Base-by-base conservation (phyloP, 371 early-diverging fungal species). In the Rhizopus delemar region DNA sequence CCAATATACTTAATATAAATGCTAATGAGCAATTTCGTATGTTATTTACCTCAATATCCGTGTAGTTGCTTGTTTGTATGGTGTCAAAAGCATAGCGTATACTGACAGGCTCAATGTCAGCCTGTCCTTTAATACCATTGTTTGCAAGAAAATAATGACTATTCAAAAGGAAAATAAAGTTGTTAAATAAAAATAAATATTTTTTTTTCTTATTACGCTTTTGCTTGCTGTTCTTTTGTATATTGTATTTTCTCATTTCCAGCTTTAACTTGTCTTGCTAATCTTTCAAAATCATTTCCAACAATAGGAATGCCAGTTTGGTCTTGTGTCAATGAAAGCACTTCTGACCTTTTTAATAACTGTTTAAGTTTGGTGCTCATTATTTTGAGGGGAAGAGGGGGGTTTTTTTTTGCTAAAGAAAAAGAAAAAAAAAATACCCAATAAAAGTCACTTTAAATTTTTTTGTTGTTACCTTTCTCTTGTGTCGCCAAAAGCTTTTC, bases 121-220 rank as follows among this genome's bases (percentile, higher is more conserved):
- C 36, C 29, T 71, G 68, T 8, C 71, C 69, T 53, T 76, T 62
- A 16, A 76, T 73, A 3, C 77, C 75, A 31, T 60, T 69, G 29
- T 69, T 68, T 16, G 77, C 70, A 32, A 80, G 53, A 33, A 80
- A 76, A 41, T 80, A 73, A 52, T 76, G 75, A 5, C 80, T 80
- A 68, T 35, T 0, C 15, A 29, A 9, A 5, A 2, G 16, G 36
- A n/a, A 16, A 62, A 12, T 35, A 29, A 33, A 43, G 33, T 32
- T 5, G 11, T 0, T 5, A 34, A 56, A 16, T 43, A 29, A 45
- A 8, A 48, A 13, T 38, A 5, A 34, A 29, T 32, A 0, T 22
- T 36, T 29, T 29, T 28, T 45, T 9, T 12, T 8, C 12, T 45
- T n/a, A 13, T 43, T 68, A 68, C 68, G 63, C 68, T 60, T 59